Evolutionary conservation across 2,329 filamentous ascomycete genomes (phyloP), one percentile per base, ranked within the genome.

Genomic region (Trichoderma citrinoviride): DNA sequence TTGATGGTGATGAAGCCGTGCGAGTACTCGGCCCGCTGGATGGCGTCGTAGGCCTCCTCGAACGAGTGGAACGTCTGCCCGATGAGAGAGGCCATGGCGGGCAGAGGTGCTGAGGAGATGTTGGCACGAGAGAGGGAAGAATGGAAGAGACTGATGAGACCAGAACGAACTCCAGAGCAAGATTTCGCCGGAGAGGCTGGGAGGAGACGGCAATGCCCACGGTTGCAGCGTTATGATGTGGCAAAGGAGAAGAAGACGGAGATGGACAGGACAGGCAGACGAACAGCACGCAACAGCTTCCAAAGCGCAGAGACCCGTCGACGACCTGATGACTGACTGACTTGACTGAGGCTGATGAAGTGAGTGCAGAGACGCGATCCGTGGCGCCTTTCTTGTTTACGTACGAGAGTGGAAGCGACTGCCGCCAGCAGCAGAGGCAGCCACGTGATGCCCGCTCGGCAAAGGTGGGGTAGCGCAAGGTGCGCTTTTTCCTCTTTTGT

Each of bases 1-100:
- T 62, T 62, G 5, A 62, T 62, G 25, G 60, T 62, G 49, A 62
- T 62, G 60, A 43, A 62, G 60, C 60, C 60, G 19, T 54, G 60
- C 12, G 60, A 53, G 27, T 62, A 62, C 41, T 62, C 60, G 7
- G 49, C 60, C 40, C 60, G 52, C 49, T 62, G 60, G 25, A 62
- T 62, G 60, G 60, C 60, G 41, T 62, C 60, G 60, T 62, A 62
- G 40, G 60, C 60, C 15, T 62, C 60, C 19, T 62, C 60, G 44
- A 62, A 62, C 40, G 60, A 62, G 19, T 54, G 60, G 46, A 62
- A 62, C 21, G 60, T 62, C 49, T 62, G 60, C 8, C 60, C 60
- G 60, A 62, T 62, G n/a, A 62, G 49, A 25, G 60, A 54, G 19
- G 60, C 49, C 60, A 54, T 54, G 47, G 23, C 27, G 21, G 15